Evolutionary conservation across 208 protist genomes (phyloP).

Genomic region (Leishmania turanica): DNA sequence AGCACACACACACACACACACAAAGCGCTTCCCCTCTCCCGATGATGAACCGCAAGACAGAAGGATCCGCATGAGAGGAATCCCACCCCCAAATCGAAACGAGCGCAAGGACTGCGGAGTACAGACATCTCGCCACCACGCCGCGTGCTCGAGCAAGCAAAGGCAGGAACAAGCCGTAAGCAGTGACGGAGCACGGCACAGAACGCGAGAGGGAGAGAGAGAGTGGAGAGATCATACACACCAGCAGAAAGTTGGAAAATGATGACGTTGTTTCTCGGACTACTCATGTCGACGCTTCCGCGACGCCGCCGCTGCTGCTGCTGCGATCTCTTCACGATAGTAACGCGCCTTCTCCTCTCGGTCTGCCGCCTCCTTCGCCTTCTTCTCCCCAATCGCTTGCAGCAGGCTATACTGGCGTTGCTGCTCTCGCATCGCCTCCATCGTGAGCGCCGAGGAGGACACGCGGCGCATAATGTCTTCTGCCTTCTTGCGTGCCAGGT

Average conservation of each 20-base stretch:
- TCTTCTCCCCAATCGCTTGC: constrained; percentile 33
- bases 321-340: constrained; percentile 20
- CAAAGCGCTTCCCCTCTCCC: background rate
- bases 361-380: constrained; percentile 30
- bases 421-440: constrained; percentile 27
- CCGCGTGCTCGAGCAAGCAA: too few relatives aligned
- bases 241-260: background rate
- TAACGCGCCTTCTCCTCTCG: constrained; percentile 29
- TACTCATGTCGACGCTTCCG: constrained; percentile 7
- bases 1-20: background rate
- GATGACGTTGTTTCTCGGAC: background rate
- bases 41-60: background rate
- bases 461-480: constrained; percentile 54
- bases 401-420: constrained; percentile 43
- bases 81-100: background rate
- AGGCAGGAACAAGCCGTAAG: too few relatives aligned
- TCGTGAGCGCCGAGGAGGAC: constrained; percentile 14
- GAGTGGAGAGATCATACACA: background rate
- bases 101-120: background rate
- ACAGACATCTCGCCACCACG: background rate
- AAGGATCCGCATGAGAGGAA: background rate
- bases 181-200: too few relatives aligned
- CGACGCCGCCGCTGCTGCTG: constrained; percentile 1
- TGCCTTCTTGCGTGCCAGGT: constrained; percentile 56
- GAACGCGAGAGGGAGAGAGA: background rate